Conservation (phyloP, 108 stramenopile species). For the Craspedostauros australis region DNA sequence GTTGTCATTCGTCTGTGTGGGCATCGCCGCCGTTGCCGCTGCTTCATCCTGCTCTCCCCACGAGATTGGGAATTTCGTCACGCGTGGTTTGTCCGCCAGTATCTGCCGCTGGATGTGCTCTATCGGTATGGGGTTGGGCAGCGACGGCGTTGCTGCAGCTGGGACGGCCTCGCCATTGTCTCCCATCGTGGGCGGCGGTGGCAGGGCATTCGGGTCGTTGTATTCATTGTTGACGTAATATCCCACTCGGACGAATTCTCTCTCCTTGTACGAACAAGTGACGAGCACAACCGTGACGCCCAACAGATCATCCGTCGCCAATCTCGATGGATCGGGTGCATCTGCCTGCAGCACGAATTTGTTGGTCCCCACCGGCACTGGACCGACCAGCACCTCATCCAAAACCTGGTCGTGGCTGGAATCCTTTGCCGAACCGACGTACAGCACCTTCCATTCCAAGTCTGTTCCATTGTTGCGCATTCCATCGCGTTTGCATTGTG, state of each 20-base stretch:
- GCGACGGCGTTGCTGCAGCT: constrained; percentile 13
- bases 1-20: too few species aligned
- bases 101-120: constrained; percentile 76
- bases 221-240: constrained; percentile 99
- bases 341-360: constrained; percentile 91
- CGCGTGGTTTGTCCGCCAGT: constrained; percentile 92
- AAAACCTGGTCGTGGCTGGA: constrained; percentile 85
- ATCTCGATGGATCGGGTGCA: constrained; percentile 74
- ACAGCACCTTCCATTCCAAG: constrained; percentile 97
- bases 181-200: background rate
- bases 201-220: constrained; percentile 36
- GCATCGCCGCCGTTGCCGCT: background rate
- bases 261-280: constrained; percentile 91
- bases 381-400: constrained; percentile 96
- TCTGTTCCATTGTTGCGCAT: too few species aligned
- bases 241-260: constrained; percentile 95
- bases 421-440: constrained; percentile 95
- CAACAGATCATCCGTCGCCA: constrained; percentile 83
- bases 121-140: constrained; percentile 51
- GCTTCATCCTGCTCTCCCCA: constrained; percentile 65
- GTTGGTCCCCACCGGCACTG: constrained; percentile 91
- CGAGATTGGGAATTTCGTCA: constrained; percentile 92
- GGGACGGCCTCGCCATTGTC: background rate
- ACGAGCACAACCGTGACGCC: constrained; percentile 98
- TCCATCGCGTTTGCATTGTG: too few species aligned